Evolutionary conservation across 768 basidiomycete genomes (phyloP).

Genomic region (Jaapia argillacea): DNA sequence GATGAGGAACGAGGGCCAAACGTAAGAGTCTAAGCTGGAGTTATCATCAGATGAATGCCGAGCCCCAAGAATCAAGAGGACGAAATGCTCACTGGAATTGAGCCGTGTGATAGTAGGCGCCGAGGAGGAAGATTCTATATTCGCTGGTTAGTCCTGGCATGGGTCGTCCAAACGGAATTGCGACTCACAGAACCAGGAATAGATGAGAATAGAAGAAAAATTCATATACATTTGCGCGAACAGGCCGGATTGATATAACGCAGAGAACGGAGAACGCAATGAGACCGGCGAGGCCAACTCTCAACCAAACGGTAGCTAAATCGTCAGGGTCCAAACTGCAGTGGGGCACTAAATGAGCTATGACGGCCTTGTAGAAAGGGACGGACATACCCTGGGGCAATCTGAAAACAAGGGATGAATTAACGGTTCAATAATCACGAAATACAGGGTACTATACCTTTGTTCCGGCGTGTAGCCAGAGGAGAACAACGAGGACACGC

Average conservation of each 20-base stretch:
- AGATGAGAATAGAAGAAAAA: constrained; percentile 10
- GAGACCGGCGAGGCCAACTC: not conserved
- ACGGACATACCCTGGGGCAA: not conserved
- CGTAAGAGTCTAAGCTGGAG: not conserved
- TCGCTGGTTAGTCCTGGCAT: not conserved
- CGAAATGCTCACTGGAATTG: not conserved
- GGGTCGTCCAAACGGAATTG: too few species aligned
- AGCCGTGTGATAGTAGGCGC: not conserved
- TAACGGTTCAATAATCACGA: constrained; percentile 4
- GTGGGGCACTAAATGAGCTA: not conserved
- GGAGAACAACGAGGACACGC: constrained; percentile 6
- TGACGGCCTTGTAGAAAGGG: not conserved
- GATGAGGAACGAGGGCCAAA: constrained; percentile 5
- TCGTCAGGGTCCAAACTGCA: not conserved
- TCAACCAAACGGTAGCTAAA: not conserved
- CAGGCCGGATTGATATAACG: constrained; percentile 6
- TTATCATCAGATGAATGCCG: not conserved
- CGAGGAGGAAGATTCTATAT: not conserved
- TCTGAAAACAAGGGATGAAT: not conserved
- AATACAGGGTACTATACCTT: constrained; percentile 5
- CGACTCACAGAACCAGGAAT: constrained; percentile 7
- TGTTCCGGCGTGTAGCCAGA: constrained; percentile 1
- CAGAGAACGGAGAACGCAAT: not conserved
- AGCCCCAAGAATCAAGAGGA: not conserved
- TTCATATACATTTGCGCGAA: constrained; percentile 7